Conservation (phyloP, 2,329 filamentous ascomycete genomes). For the Talaromyces pinophilus region DNA sequence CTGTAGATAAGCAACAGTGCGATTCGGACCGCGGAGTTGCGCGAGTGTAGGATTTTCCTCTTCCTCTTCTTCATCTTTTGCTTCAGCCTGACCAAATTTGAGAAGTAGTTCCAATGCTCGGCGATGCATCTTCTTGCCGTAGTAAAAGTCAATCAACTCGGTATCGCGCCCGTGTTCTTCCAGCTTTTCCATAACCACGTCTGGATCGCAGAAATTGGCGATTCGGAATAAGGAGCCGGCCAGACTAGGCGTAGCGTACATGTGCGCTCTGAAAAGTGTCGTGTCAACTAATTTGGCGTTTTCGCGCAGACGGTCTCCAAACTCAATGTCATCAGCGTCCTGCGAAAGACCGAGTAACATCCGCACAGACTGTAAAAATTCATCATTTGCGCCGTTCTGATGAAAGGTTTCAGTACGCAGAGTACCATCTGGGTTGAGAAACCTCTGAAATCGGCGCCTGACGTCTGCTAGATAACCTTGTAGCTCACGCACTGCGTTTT, state of each 20-base stretch:
- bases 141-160: slow-evolving; percentile 95
- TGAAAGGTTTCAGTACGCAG: slow-evolving; percentile 40
- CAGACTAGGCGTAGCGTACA: slow-evolving; percentile 83
- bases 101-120: slow-evolving; percentile 80
- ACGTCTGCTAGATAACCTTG: slow-evolving; percentile 88
- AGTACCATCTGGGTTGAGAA: slow-evolving; percentile 60
- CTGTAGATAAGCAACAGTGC: slow-evolving; percentile 88
- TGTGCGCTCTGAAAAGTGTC: slow-evolving; percentile 89
- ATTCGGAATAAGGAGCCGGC: slow-evolving; percentile 91
- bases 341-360: slow-evolving; percentile 51
- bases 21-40: slow-evolving; percentile 73
- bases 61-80: slow-evolving; percentile 35
- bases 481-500: slow-evolving; percentile 76
- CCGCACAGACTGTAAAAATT: slow-evolving; percentile 48
- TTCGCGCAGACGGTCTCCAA: slow-evolving; percentile 69
- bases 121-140: slow-evolving; percentile 89
- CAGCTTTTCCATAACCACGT: slow-evolving; percentile 89
- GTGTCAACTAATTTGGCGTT: slow-evolving; percentile 89
- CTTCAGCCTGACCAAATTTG: slow-evolving; percentile 66
- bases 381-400: slow-evolving; percentile 38
- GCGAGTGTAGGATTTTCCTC: slow-evolving; percentile 43
- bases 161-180: slow-evolving; percentile 86
- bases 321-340: slow-evolving; percentile 57
- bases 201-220: slow-evolving; percentile 94
- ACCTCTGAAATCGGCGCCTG: slow-evolving; percentile 64